A percentile compares a stretch with the other conserved stretches of the same genome.
Conservation (phyloP, 1,284 basidiomycete species). For the Trichosporon inkin region DNA sequence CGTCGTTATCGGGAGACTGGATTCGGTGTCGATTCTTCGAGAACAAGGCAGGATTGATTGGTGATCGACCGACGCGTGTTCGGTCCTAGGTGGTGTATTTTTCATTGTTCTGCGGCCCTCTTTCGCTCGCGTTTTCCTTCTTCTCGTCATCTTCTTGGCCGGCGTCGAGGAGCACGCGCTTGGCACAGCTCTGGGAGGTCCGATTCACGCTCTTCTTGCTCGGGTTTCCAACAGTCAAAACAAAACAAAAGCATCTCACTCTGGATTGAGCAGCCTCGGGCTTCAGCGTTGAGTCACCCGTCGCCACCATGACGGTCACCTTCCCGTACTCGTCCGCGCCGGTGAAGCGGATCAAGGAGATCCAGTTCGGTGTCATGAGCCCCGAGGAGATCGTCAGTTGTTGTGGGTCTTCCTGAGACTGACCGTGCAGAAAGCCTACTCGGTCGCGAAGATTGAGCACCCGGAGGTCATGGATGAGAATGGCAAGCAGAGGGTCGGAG, state of each 20-base stretch:
- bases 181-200: not conserved
- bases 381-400: constrained; percentile 98
- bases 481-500: constrained; percentile 81
- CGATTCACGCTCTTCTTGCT: not conserved
- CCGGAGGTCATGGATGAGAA: constrained; percentile 98
- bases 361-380: constrained; percentile 98
- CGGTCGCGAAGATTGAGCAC: constrained; percentile 95
- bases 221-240: not conserved
- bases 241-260: constrained; percentile 11
- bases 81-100: not conserved
- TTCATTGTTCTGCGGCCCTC: not conserved
- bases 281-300: not conserved
- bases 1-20: constrained; percentile 5
- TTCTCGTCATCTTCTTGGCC: not conserved
- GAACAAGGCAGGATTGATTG: not conserved
- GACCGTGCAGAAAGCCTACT: constrained; percentile 78
- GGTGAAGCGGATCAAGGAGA: constrained; percentile 89
- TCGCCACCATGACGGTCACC: constrained; percentile 44
- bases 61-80: not conserved
- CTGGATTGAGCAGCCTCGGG: not conserved
- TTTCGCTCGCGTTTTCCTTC: not conserved
- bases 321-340: constrained; percentile 84
- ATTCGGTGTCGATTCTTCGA: constrained; percentile 7
- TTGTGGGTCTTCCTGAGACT: not conserved
- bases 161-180: not conserved